These are phyloP conservation scores for Suhomyces wounanorum DNA, from an alignment of 1,139 yeast species.

Conservation along the genomic window DNA sequence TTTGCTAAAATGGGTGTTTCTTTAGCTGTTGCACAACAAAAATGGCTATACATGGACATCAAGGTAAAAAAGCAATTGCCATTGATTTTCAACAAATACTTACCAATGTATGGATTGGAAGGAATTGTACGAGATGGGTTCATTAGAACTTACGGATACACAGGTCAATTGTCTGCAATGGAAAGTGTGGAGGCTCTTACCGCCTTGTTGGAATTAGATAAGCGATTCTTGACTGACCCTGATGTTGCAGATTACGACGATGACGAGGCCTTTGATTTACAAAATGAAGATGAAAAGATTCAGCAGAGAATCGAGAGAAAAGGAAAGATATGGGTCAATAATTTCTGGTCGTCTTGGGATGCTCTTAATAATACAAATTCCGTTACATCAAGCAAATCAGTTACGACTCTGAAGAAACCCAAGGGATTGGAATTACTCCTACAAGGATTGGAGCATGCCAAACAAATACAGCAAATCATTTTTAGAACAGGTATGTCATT, in stretches of 20 bases:
- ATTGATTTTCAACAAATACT: conserved; percentile 65
- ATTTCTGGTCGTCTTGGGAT: conserved; percentile 97
- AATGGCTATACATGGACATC: conserved; percentile 90
- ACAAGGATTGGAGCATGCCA: conserved; percentile 79
- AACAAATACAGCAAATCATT: conserved; percentile 76
- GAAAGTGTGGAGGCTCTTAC: conserved; percentile 89
- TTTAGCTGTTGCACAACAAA: conserved; percentile 82
- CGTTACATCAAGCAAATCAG: conserved; percentile 14
- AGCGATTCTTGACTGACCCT: conserved; percentile 25
- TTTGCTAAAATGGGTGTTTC: conserved; percentile 97
- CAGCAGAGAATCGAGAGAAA: conserved; percentile 48
- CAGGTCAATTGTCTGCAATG: conserved; percentile 86
- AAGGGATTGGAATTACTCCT: conserved; percentile 59
- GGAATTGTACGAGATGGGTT: conserved; percentile 87
- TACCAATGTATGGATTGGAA: conserved; percentile 78
- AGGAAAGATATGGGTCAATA: conserved; percentile 78
- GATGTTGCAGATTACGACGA: conserved; percentile 15
- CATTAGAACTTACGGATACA: conserved; percentile 79
- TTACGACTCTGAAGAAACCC: conserved; percentile 30
- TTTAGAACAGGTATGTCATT: conserved; percentile 88
- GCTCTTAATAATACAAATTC: conserved; percentile 58
- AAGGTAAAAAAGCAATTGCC: conserved; percentile 74
- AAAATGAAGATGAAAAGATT: conserved; percentile 40
- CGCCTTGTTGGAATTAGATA: conserved; percentile 77
- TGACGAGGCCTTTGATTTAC: conserved; percentile 26